phyloP scores from a whole-genome alignment of 2,329 filamentous ascomycete species.

The Diaporthe vaccinii region DNA sequence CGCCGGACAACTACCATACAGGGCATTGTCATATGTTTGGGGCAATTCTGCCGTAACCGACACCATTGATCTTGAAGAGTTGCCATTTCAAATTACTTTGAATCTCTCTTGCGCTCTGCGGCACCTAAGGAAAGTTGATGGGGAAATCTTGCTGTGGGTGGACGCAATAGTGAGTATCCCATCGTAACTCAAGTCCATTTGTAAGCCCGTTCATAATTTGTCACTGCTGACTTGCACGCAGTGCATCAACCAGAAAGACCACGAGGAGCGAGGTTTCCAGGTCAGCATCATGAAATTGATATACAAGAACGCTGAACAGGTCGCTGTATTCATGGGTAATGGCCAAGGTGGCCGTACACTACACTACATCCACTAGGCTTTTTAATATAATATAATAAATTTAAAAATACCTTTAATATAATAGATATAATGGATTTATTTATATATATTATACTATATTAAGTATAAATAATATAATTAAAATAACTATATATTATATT shows the following conservation, averaged over 20 bases:
- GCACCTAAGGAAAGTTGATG: background rate
- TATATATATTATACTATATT: no score
- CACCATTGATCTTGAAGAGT: background rate
- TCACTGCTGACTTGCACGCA: background rate
- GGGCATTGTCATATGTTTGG: conserved; percentile 29
- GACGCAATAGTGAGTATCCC: conserved; percentile 13
- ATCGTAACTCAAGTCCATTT: no score
- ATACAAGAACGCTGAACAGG: conserved; percentile 18
- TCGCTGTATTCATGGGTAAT: conserved; percentile 37
- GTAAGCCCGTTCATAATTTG: background rate
- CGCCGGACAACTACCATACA: background rate
- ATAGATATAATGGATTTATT: no score
- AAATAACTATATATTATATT: no score
- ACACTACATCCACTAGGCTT: no score
- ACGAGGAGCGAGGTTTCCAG: background rate
- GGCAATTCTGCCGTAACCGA: background rate
- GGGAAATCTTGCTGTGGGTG: conserved; percentile 1
- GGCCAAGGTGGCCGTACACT: no score
- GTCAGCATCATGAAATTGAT: conserved; percentile 31
- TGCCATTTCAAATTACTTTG: background rate
- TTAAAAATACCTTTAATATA: no score
- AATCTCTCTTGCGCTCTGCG: conserved; percentile 30
- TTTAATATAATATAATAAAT: no score
- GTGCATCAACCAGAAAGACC: conserved; percentile 34
- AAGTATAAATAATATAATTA: no score